These are phyloP conservation scores for Bipolaris cookei DNA, from an alignment of 2,329 filamentous ascomycete species.

Conservation along the genomic window DNA sequence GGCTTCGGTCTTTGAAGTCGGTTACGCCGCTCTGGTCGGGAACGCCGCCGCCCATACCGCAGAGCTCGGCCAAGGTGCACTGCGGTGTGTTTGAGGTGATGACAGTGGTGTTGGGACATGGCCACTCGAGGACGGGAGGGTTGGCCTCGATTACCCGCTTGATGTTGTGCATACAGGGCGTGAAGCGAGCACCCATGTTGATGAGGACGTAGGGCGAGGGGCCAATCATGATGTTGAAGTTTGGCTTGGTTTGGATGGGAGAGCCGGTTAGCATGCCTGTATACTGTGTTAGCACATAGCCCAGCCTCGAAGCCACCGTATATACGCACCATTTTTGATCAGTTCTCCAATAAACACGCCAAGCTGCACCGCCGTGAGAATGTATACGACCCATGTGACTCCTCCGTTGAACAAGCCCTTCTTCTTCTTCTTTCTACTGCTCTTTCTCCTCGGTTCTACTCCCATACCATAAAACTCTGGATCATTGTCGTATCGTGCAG, in stretches of 20 bases:
- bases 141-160: conserved; percentile 64
- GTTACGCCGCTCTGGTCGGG: conserved; percentile 65
- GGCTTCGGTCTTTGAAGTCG: conserved; percentile 60
- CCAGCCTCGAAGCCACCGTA: background rate
- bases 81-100: conserved; percentile 61
- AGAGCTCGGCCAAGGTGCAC: conserved; percentile 80
- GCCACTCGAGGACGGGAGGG: conserved; percentile 63
- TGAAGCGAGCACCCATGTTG: conserved; percentile 94
- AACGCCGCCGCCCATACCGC: conserved; percentile 78
- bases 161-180: conserved; percentile 92
- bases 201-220: conserved; percentile 89
- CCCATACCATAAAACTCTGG: conserved; percentile 47
- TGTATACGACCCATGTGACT: conserved; percentile 81
- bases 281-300: conserved; percentile 11
- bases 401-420: conserved; percentile 63
- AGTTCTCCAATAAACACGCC: conserved; percentile 89
- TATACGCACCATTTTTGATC: conserved; percentile 74
- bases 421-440: conserved; percentile 50
- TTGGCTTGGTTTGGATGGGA: conserved; percentile 77
- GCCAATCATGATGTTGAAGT: conserved; percentile 97
- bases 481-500: conserved; percentile 48
- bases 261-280: conserved; percentile 77
- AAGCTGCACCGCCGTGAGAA: conserved; percentile 77
- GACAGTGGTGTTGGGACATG: conserved; percentile 75
- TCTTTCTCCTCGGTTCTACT: conserved; percentile 17